phyloP scores from a whole-genome alignment of 2,329 filamentous ascomycete species.

The Penicillium olsonii region DNA sequence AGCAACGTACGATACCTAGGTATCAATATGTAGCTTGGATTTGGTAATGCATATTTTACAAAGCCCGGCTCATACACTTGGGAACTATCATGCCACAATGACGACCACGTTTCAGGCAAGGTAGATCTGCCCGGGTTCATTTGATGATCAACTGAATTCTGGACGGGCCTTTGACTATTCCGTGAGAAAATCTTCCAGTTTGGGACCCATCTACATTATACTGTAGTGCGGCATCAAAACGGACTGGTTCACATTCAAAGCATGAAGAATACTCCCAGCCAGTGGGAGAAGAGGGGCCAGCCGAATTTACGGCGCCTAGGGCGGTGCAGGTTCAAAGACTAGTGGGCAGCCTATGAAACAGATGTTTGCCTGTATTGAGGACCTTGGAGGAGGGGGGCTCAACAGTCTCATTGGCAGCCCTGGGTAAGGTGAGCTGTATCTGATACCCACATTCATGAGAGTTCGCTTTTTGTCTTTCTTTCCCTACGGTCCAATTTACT shows the following conservation, averaged over 20 bases:
- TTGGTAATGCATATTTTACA: not conserved
- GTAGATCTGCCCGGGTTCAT: conserved; percentile 10
- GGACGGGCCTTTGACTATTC: too few relatives aligned
- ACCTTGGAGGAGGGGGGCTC: conserved; percentile 24
- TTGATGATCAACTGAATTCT: conserved; percentile 12
- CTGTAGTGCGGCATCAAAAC: not conserved
- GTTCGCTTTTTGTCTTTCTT: not conserved
- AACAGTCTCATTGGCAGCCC: conserved; percentile 21
- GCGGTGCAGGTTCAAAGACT: conserved; percentile 16
- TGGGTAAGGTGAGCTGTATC: conserved; percentile 10
- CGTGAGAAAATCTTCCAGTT: too few relatives aligned
- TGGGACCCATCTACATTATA: not conserved
- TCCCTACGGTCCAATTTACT: not conserved
- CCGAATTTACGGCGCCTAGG: conserved; percentile 22
- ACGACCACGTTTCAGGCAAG: conserved; percentile 6
- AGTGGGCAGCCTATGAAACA: conserved; percentile 20
- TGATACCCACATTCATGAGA: conserved; percentile 5
- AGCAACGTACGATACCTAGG: not conserved
- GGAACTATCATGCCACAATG: conserved; percentile 2
- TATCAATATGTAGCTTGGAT: too few relatives aligned
- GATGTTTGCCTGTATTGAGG: conserved; percentile 18
- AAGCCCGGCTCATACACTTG: too few relatives aligned
- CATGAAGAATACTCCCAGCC: not conserved
- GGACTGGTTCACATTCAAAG: not conserved
- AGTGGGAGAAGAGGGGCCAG: not conserved